Conservation (phyloP, 1,139 yeast genomes). For the Saccharomyces hybrid region DNA sequence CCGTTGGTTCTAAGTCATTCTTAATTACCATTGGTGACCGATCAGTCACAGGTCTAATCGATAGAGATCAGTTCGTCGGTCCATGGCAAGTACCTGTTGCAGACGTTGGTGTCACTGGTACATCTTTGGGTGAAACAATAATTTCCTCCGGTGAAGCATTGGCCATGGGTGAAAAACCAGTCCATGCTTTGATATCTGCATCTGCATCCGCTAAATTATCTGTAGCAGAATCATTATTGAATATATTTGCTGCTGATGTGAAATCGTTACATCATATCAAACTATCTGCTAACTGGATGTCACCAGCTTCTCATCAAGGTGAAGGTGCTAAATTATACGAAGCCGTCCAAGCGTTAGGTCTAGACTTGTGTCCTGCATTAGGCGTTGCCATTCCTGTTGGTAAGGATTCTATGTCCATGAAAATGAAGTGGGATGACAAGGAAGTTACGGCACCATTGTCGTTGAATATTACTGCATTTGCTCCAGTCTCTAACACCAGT, state of each 20-base stretch:
- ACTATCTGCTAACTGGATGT: constrained; percentile 98
- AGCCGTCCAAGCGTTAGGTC: constrained; percentile 94
- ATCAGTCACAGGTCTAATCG: constrained; percentile 90
- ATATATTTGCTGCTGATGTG: constrained; percentile 85
- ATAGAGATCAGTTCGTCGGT: constrained; percentile 98
- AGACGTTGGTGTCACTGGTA: constrained; percentile 93
- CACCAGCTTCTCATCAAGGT: constrained; percentile 91
- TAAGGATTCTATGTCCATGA: constrained; percentile 98
- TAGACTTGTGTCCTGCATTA: constrained; percentile 88
- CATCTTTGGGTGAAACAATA: constrained; percentile 66
- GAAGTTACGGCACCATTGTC: constrained; percentile 95
- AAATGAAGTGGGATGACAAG: constrained; percentile 92
- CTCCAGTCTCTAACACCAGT: constrained; percentile 76
- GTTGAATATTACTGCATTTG: constrained; percentile 83
- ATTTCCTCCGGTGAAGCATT: constrained; percentile 87
- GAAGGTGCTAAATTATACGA: constrained; percentile 94
- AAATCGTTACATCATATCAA: constrained; percentile 68
- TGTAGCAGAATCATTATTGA: constrained; percentile 90
- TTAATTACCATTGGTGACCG: constrained; percentile 96
- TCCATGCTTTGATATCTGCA: constrained; percentile 83
- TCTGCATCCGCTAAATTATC: constrained; percentile 94
- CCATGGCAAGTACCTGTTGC: constrained; percentile 99
- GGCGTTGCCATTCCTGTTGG: constrained; percentile 96
- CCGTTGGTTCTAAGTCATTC: constrained; percentile 94
- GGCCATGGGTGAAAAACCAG: constrained; percentile 96